phyloP scores from a whole-genome alignment of 306 rosid genomes.

The Vigna radiata region DNA sequence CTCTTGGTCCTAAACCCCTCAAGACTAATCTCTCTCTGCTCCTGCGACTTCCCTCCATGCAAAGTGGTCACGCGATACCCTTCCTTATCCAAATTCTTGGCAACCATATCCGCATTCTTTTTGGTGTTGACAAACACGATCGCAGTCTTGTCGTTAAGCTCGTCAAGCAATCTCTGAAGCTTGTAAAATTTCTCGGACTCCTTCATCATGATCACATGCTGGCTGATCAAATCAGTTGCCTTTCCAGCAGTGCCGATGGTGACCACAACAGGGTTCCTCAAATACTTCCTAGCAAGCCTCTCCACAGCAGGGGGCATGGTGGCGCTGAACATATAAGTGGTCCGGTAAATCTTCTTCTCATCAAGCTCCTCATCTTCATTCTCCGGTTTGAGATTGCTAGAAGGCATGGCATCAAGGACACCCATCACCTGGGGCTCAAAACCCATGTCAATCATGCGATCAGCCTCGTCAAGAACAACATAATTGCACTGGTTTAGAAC shows the following conservation, averaged over 20 bases:
- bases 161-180: constrained; percentile 57
- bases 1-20: constrained; percentile 92
- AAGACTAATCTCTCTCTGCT: constrained; percentile 89
- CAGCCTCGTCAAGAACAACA: constrained; percentile 98
- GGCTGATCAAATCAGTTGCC: constrained; percentile 81
- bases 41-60: constrained; percentile 94
- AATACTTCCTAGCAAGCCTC: constrained; percentile 84
- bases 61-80: constrained; percentile 84
- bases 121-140: constrained; percentile 59
- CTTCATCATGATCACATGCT: constrained; percentile 72
- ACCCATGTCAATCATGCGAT: constrained; percentile 95
- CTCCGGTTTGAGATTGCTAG: constrained; percentile 89
- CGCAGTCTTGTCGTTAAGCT: constrained; percentile 57
- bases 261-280: constrained; percentile 94
- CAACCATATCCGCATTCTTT: constrained; percentile 54
- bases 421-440: constrained; percentile 94
- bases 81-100: constrained; percentile 55
- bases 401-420: constrained; percentile 94
- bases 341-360: constrained; percentile 84
- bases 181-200: constrained; percentile 53
- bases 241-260: constrained; percentile 90
- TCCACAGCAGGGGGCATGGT: constrained; percentile 95
- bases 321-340: constrained; percentile 95
- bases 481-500: constrained; percentile 93
- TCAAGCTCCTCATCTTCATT: constrained; percentile 94